Base-by-base conservation (phyloP, 2,329 filamentous ascomycete genomes). In the Dactylonectria macrodidyma region DNA sequence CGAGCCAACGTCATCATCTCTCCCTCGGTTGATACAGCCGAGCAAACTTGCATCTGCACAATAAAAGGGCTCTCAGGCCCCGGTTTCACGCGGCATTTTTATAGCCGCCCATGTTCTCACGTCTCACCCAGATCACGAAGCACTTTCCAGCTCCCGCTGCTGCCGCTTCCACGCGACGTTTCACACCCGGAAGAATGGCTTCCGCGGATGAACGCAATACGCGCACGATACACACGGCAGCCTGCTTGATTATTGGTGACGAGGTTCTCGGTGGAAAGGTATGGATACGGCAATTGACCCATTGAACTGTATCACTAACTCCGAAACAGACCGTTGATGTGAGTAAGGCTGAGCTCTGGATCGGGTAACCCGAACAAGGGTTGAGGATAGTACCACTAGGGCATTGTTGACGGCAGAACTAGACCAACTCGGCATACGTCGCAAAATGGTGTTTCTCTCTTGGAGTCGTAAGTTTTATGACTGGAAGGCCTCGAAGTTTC, bases 251-350 rank as follows among this genome's bases (percentile, higher is more conserved):
- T 67, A 98, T 99, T 76, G 95, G 95, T n/a, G 95, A 98, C 82
- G 95, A 98, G 81, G 95, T 98, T 5, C 86, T 98, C 4, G 95
- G 95, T 24, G 95, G 96, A 75, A 98, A 98, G 92, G 95, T 94
- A 80, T 71, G 55, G 38, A 22, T 16, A 30, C 60, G 41, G 55
- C 41, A 48, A 59, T 61, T 65, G 14, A 19, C 19, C 38, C 47
- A 33, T 38, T 44, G 30, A 34, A 8, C 8, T 22, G 5, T 30
- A 59, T 10, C 34, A 46, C 47, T 72, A 71, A 76, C 64, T 69
- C 54, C 22, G 30, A 36, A 24, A 33, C 58, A 82, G 79, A 81
- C 79, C 54, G 80, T 83, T 57, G 83, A 83, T 77, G 82, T 83
- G 73, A 78, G 81, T 78, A 38, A 48, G 54, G 55, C 33, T 46